phyloP scores from a whole-genome alignment of 164 flowering plant species.

The Dillenia turbinata region DNA sequence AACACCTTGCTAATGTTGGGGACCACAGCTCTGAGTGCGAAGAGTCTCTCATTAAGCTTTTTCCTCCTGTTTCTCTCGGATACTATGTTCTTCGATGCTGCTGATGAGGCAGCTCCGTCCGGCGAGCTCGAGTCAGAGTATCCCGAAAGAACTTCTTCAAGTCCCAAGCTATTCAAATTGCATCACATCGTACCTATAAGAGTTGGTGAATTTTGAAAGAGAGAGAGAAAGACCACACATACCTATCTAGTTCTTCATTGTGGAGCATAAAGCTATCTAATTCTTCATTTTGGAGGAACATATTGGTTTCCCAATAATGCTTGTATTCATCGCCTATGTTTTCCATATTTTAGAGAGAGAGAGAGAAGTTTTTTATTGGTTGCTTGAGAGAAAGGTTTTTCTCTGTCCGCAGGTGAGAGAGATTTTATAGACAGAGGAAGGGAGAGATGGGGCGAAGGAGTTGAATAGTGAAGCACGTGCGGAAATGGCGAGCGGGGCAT shows the following conservation, averaged over 20 bases:
- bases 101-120: slow-evolving; percentile 51
- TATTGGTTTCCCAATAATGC: slow-evolving; percentile 44
- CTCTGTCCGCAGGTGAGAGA: no score
- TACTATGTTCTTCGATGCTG: slow-evolving; percentile 59
- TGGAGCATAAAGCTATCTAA: slow-evolving; percentile 35
- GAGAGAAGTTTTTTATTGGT: no score
- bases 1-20: slow-evolving; percentile 87
- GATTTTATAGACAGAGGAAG: no score
- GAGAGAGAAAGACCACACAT: not conserved
- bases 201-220: not conserved
- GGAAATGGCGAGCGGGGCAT: no score
- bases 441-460: no score
- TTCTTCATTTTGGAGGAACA: slow-evolving; percentile 51
- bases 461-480: no score
- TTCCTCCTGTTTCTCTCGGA: slow-evolving; percentile 86
- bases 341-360: slow-evolving; percentile 8
- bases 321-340: slow-evolving; percentile 38
- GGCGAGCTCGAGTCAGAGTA: slow-evolving; percentile 87
- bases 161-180: slow-evolving; percentile 26
- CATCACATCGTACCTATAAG: not conserved
- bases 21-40: slow-evolving; percentile 80
- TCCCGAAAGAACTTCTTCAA: slow-evolving; percentile 55
- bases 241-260: slow-evolving; percentile 47
- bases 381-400: no score
- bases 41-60: slow-evolving; percentile 77